Evolutionary conservation across 805 yeast genomes (phyloP).

Genomic region (Kodamaea kakaduensis): DNA sequence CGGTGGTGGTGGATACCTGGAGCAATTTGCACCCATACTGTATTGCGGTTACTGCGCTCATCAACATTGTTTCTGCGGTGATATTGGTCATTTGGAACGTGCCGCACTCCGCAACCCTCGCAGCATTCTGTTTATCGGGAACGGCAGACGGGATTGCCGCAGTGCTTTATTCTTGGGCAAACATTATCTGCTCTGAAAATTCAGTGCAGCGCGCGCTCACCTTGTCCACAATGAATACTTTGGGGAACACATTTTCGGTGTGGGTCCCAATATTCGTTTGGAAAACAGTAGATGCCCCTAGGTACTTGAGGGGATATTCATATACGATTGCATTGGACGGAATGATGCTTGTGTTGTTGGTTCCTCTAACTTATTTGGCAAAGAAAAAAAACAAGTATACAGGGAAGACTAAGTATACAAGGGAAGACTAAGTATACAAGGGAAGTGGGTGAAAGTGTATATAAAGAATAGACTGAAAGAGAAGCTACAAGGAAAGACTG

Average conservation of each 20-base stretch:
- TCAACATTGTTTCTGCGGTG: conserved; percentile 19
- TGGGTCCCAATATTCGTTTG: conserved; percentile 22
- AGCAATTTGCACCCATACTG: conserved; percentile 20
- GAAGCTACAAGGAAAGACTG: too few species aligned
- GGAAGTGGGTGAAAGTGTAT: too few species aligned
- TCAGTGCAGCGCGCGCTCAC: conserved; percentile 20
- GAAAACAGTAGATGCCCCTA: conserved; percentile 23
- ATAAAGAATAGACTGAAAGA: too few species aligned
- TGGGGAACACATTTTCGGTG: conserved; percentile 21
- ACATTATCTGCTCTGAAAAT: conserved; percentile 21
- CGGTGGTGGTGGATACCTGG: conserved; percentile 25
- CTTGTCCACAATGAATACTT: conserved; percentile 21
- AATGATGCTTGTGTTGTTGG: conserved; percentile 14
- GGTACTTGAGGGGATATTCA: conserved; percentile 22
- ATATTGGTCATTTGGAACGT: conserved; percentile 23
- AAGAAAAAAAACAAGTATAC: conserved; percentile 6
- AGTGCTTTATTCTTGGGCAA: conserved; percentile 22
- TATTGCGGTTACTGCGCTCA: conserved; percentile 15
- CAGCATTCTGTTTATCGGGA: conserved; percentile 22
- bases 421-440: too few species aligned
- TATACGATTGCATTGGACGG: conserved; percentile 18
- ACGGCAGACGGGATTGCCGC: conserved; percentile 25
- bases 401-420: conserved; percentile 1
- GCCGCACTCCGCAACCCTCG: conserved; percentile 20
- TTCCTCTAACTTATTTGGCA: conserved; percentile 20